phyloP scores from a whole-genome alignment of 345 rosid species.

The Reutealis trisperma region DNA sequence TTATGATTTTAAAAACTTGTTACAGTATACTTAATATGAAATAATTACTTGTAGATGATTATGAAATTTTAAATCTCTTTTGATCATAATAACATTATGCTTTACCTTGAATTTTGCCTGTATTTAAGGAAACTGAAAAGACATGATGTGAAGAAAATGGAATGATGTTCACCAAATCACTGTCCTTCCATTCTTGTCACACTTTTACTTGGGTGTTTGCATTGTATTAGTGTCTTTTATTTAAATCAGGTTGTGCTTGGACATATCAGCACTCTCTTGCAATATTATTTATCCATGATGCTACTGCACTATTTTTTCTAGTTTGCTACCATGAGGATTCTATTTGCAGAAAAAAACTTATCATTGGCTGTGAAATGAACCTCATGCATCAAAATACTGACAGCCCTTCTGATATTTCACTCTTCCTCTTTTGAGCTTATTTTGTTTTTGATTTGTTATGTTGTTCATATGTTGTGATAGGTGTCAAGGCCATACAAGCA shows the following conservation, averaged over 20 bases:
- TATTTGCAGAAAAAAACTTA: not conserved
- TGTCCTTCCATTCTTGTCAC: not conserved
- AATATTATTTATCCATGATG: not conserved
- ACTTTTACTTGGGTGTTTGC: not conserved
- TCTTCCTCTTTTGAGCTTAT: not conserved
- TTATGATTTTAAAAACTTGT: not conserved
- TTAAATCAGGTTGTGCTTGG: not conserved
- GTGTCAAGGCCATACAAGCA: conserved; percentile 95
- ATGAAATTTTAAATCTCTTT: not conserved
- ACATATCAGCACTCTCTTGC: not conserved
- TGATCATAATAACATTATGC: not conserved
- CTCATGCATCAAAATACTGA: not conserved
- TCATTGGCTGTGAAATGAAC: not conserved
- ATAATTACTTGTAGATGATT: not conserved
- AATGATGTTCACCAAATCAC: not conserved
- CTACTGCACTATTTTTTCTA: not conserved
- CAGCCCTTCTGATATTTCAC: not conserved
- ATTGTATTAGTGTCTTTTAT: not conserved
- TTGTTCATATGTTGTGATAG: conserved; percentile 35
- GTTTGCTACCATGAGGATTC: not conserved
- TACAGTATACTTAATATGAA: not conserved
- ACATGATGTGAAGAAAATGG: not conserved
- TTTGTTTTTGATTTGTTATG: not conserved
- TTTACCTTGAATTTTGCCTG: not conserved
- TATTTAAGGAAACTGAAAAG: not conserved